phyloP scores from a whole-genome alignment of 2,329 filamentous ascomycete genomes.

The Neofusicoccum cordaticola region DNA sequence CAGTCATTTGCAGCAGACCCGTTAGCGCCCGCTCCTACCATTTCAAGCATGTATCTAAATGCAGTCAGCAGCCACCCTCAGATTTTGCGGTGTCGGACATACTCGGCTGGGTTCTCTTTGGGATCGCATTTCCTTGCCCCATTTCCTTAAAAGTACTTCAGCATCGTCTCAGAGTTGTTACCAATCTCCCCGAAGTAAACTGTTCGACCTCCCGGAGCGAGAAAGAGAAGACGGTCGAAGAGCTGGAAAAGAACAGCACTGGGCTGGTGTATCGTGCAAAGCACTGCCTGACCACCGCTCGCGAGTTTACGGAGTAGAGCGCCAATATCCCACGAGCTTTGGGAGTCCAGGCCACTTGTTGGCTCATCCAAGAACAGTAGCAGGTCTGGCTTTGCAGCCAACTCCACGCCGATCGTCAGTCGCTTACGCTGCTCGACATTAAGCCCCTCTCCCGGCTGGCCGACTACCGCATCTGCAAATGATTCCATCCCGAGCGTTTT shows the following conservation, averaged over 20 bases:
- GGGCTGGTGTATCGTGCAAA: slow-evolving; percentile 50
- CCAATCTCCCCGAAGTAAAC: slow-evolving; percentile 47
- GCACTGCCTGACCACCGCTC: slow-evolving; percentile 43
- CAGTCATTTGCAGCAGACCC: slow-evolving; percentile 45
- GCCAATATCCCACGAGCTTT: slow-evolving; percentile 61
- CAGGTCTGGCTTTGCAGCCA: slow-evolving; percentile 65
- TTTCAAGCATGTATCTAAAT: slow-evolving; percentile 59
- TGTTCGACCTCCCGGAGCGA: slow-evolving; percentile 36
- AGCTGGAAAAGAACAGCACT: slow-evolving; percentile 44
- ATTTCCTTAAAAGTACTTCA: slow-evolving; percentile 59
- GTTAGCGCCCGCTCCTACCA: slow-evolving; percentile 30
- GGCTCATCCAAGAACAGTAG: slow-evolving; percentile 62
- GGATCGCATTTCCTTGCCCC: slow-evolving; percentile 59
- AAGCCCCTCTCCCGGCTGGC: slow-evolving; percentile 59
- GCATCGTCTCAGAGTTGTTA: slow-evolving; percentile 38
- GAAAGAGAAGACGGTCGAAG: slow-evolving; percentile 45
- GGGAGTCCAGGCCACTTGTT: slow-evolving; percentile 19
- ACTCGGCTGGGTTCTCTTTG: slow-evolving; percentile 69
- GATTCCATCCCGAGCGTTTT: slow-evolving; percentile 65
- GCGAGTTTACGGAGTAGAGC: slow-evolving; percentile 62
- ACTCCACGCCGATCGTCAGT: slow-evolving; percentile 69
- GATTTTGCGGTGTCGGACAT: neutral
- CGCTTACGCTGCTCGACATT: slow-evolving; percentile 69
- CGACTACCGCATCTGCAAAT: slow-evolving; percentile 64
- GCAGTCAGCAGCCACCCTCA: neutral